Evolutionary conservation across 805 yeast species (phyloP).

Genomic region (Candida pseudofarinosa): DNA sequence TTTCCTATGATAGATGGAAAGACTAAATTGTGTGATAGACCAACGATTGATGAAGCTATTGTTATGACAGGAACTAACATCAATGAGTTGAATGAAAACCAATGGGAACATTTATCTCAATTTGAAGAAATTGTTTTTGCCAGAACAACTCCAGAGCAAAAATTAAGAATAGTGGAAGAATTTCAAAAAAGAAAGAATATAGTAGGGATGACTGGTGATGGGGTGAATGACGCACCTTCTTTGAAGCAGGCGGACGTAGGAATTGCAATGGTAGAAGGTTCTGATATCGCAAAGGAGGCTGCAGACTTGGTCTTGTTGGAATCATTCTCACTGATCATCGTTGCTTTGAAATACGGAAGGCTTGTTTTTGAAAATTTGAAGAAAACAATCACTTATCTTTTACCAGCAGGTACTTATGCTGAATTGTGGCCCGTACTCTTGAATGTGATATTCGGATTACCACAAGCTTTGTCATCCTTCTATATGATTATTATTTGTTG

Average conservation of each 20-base stretch:
- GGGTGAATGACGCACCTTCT: conserved; percentile 34
- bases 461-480: conserved; percentile 46
- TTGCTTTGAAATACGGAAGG: conserved; percentile 40
- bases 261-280: conserved; percentile 24
- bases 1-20: conserved; percentile 7
- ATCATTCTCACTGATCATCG: conserved; percentile 22
- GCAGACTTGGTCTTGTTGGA: conserved; percentile 29
- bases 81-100: conserved; percentile 26
- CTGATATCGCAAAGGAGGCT: conserved; percentile 37
- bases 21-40: conserved; percentile 1
- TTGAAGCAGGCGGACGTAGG: conserved; percentile 34
- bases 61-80: conserved; percentile 32
- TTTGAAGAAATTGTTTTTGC: conserved; percentile 27
- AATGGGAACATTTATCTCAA: conserved; percentile 39
- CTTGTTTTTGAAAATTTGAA: conserved; percentile 47
- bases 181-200: conserved; percentile 31
- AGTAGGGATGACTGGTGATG: conserved; percentile 37
- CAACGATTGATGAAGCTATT: conserved; percentile 20
- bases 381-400: conserved; percentile 43
- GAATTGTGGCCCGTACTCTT: conserved; percentile 49
- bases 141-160: conserved; percentile 48
- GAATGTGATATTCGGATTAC: conserved; percentile 46
- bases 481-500: conserved; percentile 49
- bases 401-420: conserved; percentile 51
- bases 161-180: conserved; percentile 44